phyloP scores from a whole-genome alignment of 257 asterid species.

The Nicotiana tabacum region DNA sequence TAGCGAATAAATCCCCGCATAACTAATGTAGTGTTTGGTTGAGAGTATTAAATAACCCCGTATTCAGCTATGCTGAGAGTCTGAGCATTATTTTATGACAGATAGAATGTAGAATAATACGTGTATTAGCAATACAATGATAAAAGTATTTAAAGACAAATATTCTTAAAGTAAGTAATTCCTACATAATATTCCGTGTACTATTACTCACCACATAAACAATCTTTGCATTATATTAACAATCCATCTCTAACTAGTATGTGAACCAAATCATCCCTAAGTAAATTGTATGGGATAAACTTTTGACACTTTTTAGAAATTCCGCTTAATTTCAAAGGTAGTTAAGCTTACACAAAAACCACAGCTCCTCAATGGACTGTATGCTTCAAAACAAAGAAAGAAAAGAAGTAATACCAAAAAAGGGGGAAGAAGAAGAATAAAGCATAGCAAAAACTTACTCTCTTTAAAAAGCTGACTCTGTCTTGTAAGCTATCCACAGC shows the following conservation, averaged over 20 bases:
- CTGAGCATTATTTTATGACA: neutral
- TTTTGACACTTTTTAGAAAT: neutral
- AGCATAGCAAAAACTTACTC: constrained; percentile 37
- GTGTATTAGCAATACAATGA: neutral
- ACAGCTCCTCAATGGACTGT: neutral
- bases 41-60: neutral
- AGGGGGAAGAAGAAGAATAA: constrained; percentile 4
- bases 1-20: neutral
- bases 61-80: neutral
- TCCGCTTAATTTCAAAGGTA: neutral
- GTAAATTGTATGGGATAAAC: neutral
- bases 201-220: neutral
- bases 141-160: neutral
- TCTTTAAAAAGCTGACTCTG: constrained; percentile 79
- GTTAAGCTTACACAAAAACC: neutral
- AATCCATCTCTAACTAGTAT: neutral
- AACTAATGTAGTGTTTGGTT: neutral
- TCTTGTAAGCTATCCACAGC: constrained; percentile 78
- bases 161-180: neutral
- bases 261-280: neutral
- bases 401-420: neutral
- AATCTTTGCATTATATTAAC: neutral
- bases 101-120: neutral
- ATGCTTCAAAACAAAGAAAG: neutral
- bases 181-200: neutral